phyloP scores from a whole-genome alignment of 768 basidiomycete genomes.

The Amanita exitialis region DNA sequence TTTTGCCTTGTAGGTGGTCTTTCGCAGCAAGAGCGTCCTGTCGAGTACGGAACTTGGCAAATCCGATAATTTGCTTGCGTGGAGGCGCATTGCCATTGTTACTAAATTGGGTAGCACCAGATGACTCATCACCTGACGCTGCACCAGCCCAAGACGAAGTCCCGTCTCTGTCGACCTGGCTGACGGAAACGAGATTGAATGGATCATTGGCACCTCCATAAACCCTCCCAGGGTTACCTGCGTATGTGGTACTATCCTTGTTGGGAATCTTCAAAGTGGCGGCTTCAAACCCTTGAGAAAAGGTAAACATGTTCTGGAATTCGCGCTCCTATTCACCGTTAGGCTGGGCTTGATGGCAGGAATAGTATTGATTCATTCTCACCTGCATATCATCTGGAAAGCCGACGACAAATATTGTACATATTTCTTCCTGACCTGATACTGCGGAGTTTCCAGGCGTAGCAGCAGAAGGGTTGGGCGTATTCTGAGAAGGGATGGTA shows the following conservation, averaged over 20 bases:
- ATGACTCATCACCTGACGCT: slow-evolving; percentile 23
- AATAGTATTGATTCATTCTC: slow-evolving; percentile 26
- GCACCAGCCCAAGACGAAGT: slow-evolving; percentile 54
- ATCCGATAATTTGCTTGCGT: slow-evolving; percentile 96
- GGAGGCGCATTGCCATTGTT: slow-evolving; percentile 38
- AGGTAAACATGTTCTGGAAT: slow-evolving; percentile 99
- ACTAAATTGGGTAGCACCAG: slow-evolving; percentile 12
- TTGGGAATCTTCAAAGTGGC: slow-evolving; percentile 97
- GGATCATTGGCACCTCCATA: slow-evolving; percentile 62
- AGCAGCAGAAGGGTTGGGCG: slow-evolving; percentile 13
- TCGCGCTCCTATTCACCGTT: slow-evolving; percentile 74
- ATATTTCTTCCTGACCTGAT: slow-evolving; percentile 72
- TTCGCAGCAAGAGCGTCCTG: slow-evolving; percentile 82
- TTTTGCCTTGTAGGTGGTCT: slow-evolving; percentile 79
- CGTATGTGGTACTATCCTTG: slow-evolving; percentile 77
- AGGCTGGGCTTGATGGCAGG: slow-evolving; percentile 6
- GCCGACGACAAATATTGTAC: slow-evolving; percentile 96
- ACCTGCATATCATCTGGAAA: slow-evolving; percentile 99
- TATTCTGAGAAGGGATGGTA: slow-evolving; percentile 14
- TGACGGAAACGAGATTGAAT: slow-evolving; percentile 75
- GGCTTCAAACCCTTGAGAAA: slow-evolving; percentile 91
- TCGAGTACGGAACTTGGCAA: slow-evolving; percentile 88
- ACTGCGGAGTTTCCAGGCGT: slow-evolving; percentile 17
- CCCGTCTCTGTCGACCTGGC: slow-evolving; percentile 67
- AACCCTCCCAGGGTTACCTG: slow-evolving; percentile 26